These are phyloP conservation scores for Meyerozyma sp. DNA, from an alignment of 1,139 yeast species.

Conservation along the genomic window DNA sequence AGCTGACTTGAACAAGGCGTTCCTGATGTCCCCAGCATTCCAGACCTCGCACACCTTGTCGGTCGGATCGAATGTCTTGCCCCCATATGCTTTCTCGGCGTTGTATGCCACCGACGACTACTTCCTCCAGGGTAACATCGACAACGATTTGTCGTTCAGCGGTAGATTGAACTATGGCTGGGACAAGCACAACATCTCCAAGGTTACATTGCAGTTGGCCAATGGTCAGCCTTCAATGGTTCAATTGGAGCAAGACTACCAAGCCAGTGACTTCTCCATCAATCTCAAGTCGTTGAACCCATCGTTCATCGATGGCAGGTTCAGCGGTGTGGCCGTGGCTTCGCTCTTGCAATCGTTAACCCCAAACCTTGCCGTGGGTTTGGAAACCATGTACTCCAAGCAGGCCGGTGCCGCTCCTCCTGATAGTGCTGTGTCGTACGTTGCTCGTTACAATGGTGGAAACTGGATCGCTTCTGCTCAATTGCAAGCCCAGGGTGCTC, in stretches of 20 bases:
- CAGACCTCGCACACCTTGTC: constrained; percentile 95
- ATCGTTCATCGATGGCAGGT: constrained; percentile 61
- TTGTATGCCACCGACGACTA: constrained; percentile 82
- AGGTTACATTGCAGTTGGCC: constrained; percentile 85
- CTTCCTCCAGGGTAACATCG: constrained; percentile 88
- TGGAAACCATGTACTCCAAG: constrained; percentile 87
- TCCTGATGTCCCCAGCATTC: constrained; percentile 89
- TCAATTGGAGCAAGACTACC: constrained; percentile 94
- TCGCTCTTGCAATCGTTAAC: constrained; percentile 88
- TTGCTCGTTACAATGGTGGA: constrained; percentile 82
- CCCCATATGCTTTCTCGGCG: constrained; percentile 90
- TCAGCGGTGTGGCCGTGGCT: constrained; percentile 82
- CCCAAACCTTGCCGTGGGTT: constrained; percentile 78
- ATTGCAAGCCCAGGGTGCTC: constrained; percentile 87
- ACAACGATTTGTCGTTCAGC: constrained; percentile 76
- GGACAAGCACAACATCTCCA: constrained; percentile 74
- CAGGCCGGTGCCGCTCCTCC: constrained; percentile 76
- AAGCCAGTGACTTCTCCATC: constrained; percentile 81
- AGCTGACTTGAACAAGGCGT: constrained; percentile 93
- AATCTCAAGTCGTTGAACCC: constrained; percentile 93
- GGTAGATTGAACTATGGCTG: constrained; percentile 94
- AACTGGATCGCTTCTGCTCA: constrained; percentile 95
- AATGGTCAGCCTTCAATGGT: constrained; percentile 90
- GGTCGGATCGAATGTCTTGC: constrained; percentile 80
- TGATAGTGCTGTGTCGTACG: constrained; percentile 87